These are phyloP conservation scores for Abortiporus biennis DNA, from an alignment of 1,284 basidiomycete species.

Conservation along the genomic window DNA sequence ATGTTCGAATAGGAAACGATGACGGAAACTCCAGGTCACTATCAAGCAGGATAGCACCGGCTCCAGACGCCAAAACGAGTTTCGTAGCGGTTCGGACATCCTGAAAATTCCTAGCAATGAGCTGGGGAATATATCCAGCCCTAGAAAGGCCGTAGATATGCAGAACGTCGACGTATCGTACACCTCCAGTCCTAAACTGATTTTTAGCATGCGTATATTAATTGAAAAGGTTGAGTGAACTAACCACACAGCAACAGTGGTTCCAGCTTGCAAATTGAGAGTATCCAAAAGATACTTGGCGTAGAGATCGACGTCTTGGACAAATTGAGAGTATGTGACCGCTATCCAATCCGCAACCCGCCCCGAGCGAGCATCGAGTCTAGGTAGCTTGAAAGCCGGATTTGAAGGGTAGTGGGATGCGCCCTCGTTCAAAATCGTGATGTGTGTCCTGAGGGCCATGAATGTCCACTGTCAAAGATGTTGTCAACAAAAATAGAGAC, in stretches of 20 bases:
- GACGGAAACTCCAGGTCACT: slow-evolving; percentile 41
- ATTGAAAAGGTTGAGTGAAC: slow-evolving; percentile 6
- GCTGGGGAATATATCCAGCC: slow-evolving; percentile 64
- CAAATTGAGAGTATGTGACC: slow-evolving; percentile 48
- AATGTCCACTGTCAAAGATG: no score
- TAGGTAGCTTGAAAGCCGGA: slow-evolving; percentile 44
- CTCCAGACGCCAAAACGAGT: slow-evolving; percentile 48
- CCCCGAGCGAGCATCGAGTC: slow-evolving; percentile 27
- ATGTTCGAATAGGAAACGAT: slow-evolving; percentile 31
- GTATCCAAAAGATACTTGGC: slow-evolving; percentile 40
- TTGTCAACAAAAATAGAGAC: no score
- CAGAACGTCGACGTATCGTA: slow-evolving; percentile 58
- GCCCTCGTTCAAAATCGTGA: slow-evolving; percentile 42
- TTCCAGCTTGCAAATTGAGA: slow-evolving; percentile 38
- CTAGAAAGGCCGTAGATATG: slow-evolving; percentile 65
- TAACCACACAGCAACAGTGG: slow-evolving; percentile 58
- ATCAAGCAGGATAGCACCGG: slow-evolving; percentile 55
- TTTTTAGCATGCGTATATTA: no score
- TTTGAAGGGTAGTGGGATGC: slow-evolving; percentile 33
- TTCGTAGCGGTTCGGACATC: slow-evolving; percentile 62
- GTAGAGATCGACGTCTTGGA: slow-evolving; percentile 43
- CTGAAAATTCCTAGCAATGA: slow-evolving; percentile 65
- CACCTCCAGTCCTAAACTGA: slow-evolving; percentile 50
- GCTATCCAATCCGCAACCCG: slow-evolving; percentile 36
- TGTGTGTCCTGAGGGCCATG: slow-evolving; percentile 33